Conservation (phyloP, 129 eudicot genomes). For the Scalesia atractyloides region DNA sequence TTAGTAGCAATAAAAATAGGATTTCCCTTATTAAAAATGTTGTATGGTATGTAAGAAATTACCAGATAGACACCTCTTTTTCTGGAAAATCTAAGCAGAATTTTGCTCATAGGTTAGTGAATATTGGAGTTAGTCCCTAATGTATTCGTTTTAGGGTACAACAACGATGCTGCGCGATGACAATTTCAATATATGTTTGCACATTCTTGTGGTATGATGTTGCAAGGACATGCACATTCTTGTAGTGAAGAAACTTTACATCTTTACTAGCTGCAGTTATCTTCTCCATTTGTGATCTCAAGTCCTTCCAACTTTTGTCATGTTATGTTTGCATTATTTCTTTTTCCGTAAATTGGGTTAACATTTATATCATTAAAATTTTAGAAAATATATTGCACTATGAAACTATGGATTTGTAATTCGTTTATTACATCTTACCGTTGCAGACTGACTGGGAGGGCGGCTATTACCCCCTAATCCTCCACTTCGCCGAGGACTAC, state of each 20-base stretch:
- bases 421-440: background rate
- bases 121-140: no score
- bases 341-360: background rate
- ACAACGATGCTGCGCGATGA: no score
- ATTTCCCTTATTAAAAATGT: background rate
- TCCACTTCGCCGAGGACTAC: conserved; percentile 71
- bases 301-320: background rate
- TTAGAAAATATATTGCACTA: no score
- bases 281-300: background rate
- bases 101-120: no score
- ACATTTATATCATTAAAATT: no score
- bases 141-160: no score
- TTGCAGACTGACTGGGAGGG: conserved; percentile 88
- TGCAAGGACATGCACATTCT: no score
- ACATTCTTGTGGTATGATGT: no score
- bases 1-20: background rate
- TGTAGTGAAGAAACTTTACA: background rate
- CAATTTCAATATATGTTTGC: no score
- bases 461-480: conserved; percentile 67
- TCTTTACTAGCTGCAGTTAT: background rate
- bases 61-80: no score
- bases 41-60: background rate
- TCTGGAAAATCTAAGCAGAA: no score
- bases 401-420: conserved; percentile 7
- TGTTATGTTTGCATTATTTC: background rate